Evolutionary conservation across 768 basidiomycete genomes (phyloP).

Genomic region (Auriscalpium vulgare): DNA sequence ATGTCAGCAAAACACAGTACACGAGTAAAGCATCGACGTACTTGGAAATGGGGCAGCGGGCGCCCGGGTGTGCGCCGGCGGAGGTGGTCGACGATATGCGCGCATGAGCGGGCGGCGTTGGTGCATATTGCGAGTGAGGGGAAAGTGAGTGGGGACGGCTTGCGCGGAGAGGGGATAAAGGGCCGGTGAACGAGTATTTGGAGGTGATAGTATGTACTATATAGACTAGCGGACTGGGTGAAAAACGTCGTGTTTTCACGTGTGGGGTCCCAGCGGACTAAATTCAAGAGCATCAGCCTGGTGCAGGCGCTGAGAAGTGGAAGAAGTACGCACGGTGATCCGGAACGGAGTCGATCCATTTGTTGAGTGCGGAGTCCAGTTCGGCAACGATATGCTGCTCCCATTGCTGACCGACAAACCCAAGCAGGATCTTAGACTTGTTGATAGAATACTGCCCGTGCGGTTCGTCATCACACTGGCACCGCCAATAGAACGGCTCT

Average conservation of each 20-base stretch:
- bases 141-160: slow-evolving; percentile 26
- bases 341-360: slow-evolving; percentile 38
- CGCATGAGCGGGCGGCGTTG: slow-evolving; percentile 39
- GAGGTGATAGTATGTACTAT: slow-evolving; percentile 33
- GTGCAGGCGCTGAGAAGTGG: slow-evolving; percentile 3
- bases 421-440: slow-evolving; percentile 48
- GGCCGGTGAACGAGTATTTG: slow-evolving; percentile 42
- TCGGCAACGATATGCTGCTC: slow-evolving; percentile 36
- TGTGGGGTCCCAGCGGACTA: slow-evolving; percentile 18
- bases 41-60: slow-evolving; percentile 12
- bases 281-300: slow-evolving; percentile 22
- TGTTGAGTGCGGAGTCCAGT: slow-evolving; percentile 37
- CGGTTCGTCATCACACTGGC: background rate
- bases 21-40: background rate
- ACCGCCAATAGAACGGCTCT: background rate
- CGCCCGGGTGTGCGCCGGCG: slow-evolving; percentile 19
- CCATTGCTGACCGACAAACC: slow-evolving; percentile 46
- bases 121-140: slow-evolving; percentile 44
- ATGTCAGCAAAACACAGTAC: background rate
- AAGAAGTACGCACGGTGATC: slow-evolving; percentile 23
- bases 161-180: slow-evolving; percentile 33
- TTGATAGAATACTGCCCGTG: slow-evolving; percentile 60
- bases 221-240: slow-evolving; percentile 31
- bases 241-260: slow-evolving; percentile 17
- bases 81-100: slow-evolving; percentile 33